A percentile compares a stretch with the other conserved stretches of the same genome.
These are phyloP conservation scores for Colletotrichum cuscutae DNA, from an alignment of 2,329 filamentous ascomycete genomes.

Conservation along the genomic window DNA sequence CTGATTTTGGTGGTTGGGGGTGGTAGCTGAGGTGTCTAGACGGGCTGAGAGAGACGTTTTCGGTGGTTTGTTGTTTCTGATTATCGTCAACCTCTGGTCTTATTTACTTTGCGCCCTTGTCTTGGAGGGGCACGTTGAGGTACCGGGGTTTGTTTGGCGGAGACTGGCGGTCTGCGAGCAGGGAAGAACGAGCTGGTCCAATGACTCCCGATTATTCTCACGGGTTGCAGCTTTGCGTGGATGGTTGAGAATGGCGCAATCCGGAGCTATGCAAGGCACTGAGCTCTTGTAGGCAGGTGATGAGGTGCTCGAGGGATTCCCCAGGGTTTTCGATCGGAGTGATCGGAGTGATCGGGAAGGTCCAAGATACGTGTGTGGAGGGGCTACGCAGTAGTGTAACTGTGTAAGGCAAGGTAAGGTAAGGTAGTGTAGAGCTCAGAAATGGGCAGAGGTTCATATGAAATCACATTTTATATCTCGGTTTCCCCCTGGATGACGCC, in stretches of 20 bases:
- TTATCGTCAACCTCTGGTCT: not conserved
- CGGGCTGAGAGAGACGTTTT: not conserved
- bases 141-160: not conserved
- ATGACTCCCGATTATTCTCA: not conserved
- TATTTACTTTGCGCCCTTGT: not conserved
- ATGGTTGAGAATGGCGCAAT: conserved; percentile 30
- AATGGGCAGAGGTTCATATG: not conserved
- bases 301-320: conserved; percentile 2
- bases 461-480: conserved; percentile 25
- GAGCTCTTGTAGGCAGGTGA: conserved; percentile 28
- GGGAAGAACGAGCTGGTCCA: not conserved
- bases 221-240: not conserved
- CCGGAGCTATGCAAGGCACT: conserved; percentile 33
- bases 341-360: conserved; percentile 24
- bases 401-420: no score
- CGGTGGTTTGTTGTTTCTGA: not conserved
- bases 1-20: not conserved
- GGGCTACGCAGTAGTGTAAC: no score
- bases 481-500: conserved; percentile 22
- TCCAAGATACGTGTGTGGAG: not conserved
- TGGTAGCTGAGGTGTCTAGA: not conserved
- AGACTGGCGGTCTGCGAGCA: not conserved
- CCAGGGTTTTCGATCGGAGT: not conserved
- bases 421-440: no score
- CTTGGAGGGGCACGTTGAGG: not conserved